A percentile compares a stretch with the other conserved stretches of the same genome.
These are phyloP conservation scores for Yarrowia divulgata DNA, from an alignment of 805 yeast genomes.

Conservation along the genomic window DNA sequence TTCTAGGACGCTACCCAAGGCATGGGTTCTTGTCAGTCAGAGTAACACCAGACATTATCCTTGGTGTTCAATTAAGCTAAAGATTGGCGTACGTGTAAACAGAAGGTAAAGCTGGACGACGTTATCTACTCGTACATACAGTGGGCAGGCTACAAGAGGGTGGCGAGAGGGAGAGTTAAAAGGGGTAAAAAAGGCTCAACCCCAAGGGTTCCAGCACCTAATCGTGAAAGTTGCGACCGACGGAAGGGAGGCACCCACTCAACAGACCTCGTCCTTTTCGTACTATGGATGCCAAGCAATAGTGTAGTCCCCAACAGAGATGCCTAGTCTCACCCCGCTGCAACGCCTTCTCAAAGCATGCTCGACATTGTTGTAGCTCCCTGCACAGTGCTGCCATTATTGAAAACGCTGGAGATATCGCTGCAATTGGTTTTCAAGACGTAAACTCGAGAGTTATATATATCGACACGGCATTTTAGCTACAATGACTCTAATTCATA, in stretches of 20 bases:
- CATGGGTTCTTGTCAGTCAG: background rate
- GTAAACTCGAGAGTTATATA: too few species aligned
- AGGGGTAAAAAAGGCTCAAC: conserved; percentile 31
- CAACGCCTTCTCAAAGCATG: too few species aligned
- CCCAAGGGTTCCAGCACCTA: conserved; percentile 17
- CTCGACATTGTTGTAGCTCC: too few species aligned
- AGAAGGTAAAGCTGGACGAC: conserved; percentile 19
- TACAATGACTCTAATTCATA: background rate
- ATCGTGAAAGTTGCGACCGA: background rate
- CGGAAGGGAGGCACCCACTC: background rate
- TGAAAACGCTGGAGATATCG: too few species aligned
- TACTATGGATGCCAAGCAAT: background rate
- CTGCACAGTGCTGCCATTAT: too few species aligned
- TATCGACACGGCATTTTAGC: too few species aligned
- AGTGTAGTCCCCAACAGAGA: background rate
- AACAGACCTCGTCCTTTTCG: background rate
- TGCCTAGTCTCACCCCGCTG: too few species aligned
- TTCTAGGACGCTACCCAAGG: too few species aligned
- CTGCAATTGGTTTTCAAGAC: too few species aligned
- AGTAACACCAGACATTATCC: background rate
- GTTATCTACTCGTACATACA: too few species aligned
- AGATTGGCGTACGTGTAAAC: conserved; percentile 32
- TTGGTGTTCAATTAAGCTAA: conserved; percentile 14
- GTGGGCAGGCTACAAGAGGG: conserved; percentile 27
- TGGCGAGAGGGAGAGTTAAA: conserved; percentile 7